Conservation (phyloP, 139 green algal species). For the Chlorella sp. region DNA sequence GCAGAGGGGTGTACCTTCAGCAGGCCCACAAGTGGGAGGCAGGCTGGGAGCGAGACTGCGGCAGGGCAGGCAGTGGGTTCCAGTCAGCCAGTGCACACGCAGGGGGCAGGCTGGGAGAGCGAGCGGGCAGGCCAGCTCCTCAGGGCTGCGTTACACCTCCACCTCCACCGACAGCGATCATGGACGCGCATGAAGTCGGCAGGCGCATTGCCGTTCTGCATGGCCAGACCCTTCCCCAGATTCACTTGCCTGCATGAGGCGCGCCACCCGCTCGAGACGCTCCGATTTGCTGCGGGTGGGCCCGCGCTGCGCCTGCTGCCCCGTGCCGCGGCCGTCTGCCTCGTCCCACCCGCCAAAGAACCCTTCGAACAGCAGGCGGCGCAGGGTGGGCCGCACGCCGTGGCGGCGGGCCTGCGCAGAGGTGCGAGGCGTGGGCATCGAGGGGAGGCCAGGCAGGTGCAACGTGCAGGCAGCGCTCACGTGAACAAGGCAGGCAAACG, state of each 20-base stretch:
- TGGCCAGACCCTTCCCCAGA: no score
- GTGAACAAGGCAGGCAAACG: no score
- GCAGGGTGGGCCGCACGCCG: neutral
- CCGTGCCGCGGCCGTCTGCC: neutral
- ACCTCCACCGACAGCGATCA: no score
- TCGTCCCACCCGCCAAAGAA: neutral
- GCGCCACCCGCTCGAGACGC: conserved; percentile 11
- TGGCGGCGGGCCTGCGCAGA: neutral
- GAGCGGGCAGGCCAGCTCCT: no score
- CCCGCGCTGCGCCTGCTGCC: neutral
- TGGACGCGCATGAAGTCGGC: no score
- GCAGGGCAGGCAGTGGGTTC: neutral
- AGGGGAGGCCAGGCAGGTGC: neutral
- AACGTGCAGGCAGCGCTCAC: conserved; percentile 3
- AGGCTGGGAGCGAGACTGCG: no score
- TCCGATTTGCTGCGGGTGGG: conserved; percentile 3
- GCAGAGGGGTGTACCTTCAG: neutral
- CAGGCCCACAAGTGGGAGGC: neutral
- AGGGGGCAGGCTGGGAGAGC: neutral
- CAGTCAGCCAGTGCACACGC: no score
- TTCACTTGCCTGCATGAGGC: conserved; percentile 15
- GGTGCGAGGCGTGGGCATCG: neutral
- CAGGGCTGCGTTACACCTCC: no score
- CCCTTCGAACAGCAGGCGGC: conserved; percentile 18
- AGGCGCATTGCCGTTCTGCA: no score